A percentile compares a stretch with the other conserved stretches of the same genome.
Conservation (phyloP, 2,329 filamentous ascomycete species). For the Cladophialophora psammophila region DNA sequence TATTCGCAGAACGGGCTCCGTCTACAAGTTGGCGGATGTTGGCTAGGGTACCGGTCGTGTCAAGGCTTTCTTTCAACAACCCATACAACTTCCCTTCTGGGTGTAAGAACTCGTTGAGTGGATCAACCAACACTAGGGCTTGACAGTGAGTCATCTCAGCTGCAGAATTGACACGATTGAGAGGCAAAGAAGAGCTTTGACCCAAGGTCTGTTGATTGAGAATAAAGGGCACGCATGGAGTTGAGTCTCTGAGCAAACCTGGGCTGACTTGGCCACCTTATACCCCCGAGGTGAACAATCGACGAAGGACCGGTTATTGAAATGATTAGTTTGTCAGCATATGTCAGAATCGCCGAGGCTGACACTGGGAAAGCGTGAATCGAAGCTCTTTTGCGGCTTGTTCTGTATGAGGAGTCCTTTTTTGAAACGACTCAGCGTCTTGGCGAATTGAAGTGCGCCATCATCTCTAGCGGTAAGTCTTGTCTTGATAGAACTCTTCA, state of each 20-base stretch:
- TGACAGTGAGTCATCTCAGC: background rate
- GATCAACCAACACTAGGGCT: constrained; percentile 40
- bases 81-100: constrained; percentile 35
- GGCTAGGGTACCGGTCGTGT: constrained; percentile 37
- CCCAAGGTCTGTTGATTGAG: background rate
- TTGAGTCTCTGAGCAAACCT: background rate
- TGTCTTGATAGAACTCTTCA: background rate
- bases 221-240: background rate
- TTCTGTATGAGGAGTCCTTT: background rate
- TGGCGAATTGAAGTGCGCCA: too few species aligned
- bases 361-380: background rate
- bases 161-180: background rate
- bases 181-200: background rate
- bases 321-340: background rate
- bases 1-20: constrained; percentile 39
- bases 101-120: constrained; percentile 43
- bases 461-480: too few species aligned
- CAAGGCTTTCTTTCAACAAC: constrained; percentile 21
- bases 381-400: background rate
- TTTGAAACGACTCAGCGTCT: too few species aligned
- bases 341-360: background rate
- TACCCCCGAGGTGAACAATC: background rate
- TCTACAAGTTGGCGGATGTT: constrained; percentile 42
- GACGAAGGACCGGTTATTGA: background rate
- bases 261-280: background rate